Percentiles rank a stretch among this genome's conserved stretches.
phyloP scores from a whole-genome alignment of 2,329 filamentous ascomycete species.

The Fusarium sarcochroum region DNA sequence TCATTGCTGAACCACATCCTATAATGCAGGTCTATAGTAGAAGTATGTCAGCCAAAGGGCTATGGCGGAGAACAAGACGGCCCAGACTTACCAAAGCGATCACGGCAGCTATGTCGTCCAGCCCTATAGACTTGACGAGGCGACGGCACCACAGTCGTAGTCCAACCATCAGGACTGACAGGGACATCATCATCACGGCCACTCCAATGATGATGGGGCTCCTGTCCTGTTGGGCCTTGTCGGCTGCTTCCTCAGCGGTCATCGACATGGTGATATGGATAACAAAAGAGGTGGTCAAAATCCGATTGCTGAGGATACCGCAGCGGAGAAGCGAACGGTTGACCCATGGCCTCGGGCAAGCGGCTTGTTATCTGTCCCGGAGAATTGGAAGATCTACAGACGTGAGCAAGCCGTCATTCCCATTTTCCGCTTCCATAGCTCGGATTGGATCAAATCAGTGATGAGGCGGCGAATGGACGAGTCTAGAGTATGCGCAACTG shows the following conservation, averaged over 20 bases:
- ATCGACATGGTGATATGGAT: neutral
- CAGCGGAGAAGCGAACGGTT: neutral
- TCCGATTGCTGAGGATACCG: neutral
- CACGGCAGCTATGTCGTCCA: slow-evolving; percentile 25
- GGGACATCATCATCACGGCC: slow-evolving; percentile 5
- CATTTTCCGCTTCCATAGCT: rapidly evolving
- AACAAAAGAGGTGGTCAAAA: neutral
- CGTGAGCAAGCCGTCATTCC: neutral
- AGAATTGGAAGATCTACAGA: neutral
- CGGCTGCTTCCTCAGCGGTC: neutral
- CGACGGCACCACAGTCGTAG: slow-evolving; percentile 34
- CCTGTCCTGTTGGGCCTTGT: neutral
- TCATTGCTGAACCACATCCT: slow-evolving; percentile 22
- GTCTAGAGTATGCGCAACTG: neutral
- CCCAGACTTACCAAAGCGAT: slow-evolving; percentile 8
- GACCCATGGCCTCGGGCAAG: neutral
- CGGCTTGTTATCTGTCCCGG: neutral
- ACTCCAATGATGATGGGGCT: neutral
- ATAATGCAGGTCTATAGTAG: slow-evolving; percentile 5
- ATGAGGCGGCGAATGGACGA: neutral
- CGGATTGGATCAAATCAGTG: neutral
- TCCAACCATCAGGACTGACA: slow-evolving; percentile 18
- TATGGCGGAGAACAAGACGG: rapidly evolving
- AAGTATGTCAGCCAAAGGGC: neutral
- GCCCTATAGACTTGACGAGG: slow-evolving; percentile 1